phyloP scores from a whole-genome alignment of 1,284 basidiomycete species.

The Schizophyllum amplum region DNA sequence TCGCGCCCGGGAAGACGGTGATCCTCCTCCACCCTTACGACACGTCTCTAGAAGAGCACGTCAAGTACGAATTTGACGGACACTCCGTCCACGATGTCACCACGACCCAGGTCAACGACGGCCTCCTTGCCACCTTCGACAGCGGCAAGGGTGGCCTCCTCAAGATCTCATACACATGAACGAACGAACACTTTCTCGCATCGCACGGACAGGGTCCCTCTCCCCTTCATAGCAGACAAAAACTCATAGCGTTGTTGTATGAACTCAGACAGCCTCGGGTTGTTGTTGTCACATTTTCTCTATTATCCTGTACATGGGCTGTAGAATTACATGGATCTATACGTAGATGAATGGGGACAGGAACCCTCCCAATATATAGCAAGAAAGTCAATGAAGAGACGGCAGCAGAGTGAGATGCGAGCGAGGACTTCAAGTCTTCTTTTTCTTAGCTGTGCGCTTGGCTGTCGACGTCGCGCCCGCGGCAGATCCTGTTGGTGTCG shows the following conservation, averaged over 20 bases:
- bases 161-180: background rate
- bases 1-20: background rate
- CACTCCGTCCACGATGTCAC: background rate
- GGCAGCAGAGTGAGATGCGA: background rate
- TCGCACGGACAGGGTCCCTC: background rate
- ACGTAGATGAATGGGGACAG: background rate
- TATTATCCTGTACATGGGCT: background rate
- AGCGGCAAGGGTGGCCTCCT: background rate
- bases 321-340: background rate
- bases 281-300: background rate
- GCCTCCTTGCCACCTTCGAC: background rate
- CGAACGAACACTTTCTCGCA: background rate
- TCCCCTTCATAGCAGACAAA: background rate
- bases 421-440: constrained; percentile 8
- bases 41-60: background rate
- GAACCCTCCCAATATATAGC: background rate
- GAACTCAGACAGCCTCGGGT: background rate
- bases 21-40: background rate
- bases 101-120: background rate
- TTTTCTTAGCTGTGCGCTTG: constrained; percentile 13
- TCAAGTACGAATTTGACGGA: background rate
- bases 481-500: constrained; percentile 21
- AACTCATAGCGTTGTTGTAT: background rate
- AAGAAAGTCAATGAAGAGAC: background rate
- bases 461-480: constrained; percentile 6